These are phyloP conservation scores for Mychonastes homosphaera DNA, from an alignment of 139 green algal genomes.

Conservation along the genomic window DNA sequence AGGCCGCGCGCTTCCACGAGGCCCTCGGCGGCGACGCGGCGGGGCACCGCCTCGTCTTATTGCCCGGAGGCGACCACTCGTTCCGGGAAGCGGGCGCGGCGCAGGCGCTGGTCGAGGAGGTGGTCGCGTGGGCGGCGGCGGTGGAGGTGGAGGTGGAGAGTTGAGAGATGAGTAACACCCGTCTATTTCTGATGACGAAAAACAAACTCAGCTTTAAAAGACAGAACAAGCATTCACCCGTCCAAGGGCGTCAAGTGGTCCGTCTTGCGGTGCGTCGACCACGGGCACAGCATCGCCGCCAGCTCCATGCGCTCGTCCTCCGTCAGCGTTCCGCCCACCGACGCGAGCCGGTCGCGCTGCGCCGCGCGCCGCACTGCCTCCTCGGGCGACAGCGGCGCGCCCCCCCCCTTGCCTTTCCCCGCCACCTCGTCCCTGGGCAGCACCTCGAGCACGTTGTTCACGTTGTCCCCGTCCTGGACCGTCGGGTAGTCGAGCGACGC, in stretches of 20 bases:
- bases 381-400: background rate
- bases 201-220: too few species aligned
- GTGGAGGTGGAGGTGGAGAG: too few species aligned
- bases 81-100: too few species aligned
- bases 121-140: too few species aligned
- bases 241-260: background rate
- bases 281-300: constrained; percentile 28
- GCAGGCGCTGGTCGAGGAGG: too few species aligned
- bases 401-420: background rate
- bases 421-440: constrained; percentile 5
- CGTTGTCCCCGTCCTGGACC: constrained; percentile 50
- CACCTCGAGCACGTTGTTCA: constrained; percentile 60
- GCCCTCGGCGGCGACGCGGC: too few species aligned
- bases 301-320: constrained; percentile 30
- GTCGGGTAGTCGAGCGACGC: constrained; percentile 64
- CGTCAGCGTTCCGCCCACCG: constrained; percentile 24
- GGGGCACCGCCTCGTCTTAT: too few species aligned
- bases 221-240: too few species aligned
- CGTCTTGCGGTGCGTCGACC: constrained; percentile 15
- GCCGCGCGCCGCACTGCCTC: background rate
- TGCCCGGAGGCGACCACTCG: too few species aligned
- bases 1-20: too few species aligned
- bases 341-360: constrained; percentile 31
- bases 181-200: too few species aligned
- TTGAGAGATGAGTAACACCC: too few species aligned